Percentiles rank a stretch among this genome's conserved stretches.
These are phyloP conservation scores for Colletotrichum abscissum DNA, from an alignment of 2,329 filamentous ascomycete genomes.

Conservation along the genomic window DNA sequence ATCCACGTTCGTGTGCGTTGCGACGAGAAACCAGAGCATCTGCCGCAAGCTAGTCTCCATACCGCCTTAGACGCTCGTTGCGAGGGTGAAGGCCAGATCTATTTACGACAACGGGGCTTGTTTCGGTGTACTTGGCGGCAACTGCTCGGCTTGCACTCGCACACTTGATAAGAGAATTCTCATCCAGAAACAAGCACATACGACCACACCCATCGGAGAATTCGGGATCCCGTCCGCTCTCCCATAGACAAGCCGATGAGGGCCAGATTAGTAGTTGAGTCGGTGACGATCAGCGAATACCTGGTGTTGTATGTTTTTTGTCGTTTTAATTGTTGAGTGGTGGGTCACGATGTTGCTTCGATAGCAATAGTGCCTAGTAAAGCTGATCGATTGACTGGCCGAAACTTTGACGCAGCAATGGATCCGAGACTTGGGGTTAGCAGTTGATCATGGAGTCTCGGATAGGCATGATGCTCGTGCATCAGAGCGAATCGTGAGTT, in stretches of 20 bases:
- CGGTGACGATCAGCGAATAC: no score
- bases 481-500: constrained; percentile 37
- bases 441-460: constrained; percentile 51
- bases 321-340: no score
- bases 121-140: constrained; percentile 42
- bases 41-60: constrained; percentile 46
- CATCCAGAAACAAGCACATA: no score
- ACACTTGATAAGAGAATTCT: no score
- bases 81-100: constrained; percentile 48
- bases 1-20: constrained; percentile 43
- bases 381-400: constrained; percentile 2
- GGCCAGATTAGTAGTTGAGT: no score
- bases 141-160: constrained; percentile 40
- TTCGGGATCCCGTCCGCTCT: no score
- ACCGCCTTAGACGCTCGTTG: constrained; percentile 44
- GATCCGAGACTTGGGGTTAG: constrained; percentile 46
- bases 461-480: constrained; percentile 50
- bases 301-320: no score
- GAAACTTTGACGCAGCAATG: constrained; percentile 48
- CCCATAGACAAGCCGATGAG: no score
- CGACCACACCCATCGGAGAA: no score
- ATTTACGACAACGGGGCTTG: constrained; percentile 38
- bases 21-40: constrained; percentile 46
- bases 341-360: no score
- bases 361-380: no score